Evolutionary conservation across 371 early-diverging fungal species (phyloP).

Genomic region (Paraphysoderma sedebokerense): DNA sequence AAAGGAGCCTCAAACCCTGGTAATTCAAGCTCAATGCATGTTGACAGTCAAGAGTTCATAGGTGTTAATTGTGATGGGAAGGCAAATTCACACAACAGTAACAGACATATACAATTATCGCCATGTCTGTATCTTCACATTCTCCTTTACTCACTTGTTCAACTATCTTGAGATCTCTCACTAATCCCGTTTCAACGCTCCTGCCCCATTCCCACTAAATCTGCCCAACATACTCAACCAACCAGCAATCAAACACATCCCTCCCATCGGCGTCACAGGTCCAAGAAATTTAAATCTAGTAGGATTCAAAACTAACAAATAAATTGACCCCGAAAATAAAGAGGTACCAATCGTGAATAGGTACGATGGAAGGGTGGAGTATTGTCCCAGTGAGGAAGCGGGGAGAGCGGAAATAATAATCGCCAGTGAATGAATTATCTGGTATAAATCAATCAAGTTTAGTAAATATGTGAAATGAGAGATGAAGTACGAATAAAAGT

Average conservation of each 20-base stretch:
- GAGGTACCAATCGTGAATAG: constrained; percentile 38
- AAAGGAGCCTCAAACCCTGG: too few species aligned
- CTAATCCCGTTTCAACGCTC: too few species aligned
- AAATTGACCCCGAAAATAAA: constrained; percentile 48
- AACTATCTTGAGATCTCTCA: too few species aligned
- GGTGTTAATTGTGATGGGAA: too few species aligned
- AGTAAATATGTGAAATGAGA: background rate
- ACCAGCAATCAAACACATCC: constrained; percentile 44
- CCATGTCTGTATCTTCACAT: too few species aligned
- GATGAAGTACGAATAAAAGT: background rate
- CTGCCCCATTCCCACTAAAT: too few species aligned
- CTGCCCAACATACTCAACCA: constrained; percentile 50
- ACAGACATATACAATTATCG: too few species aligned
- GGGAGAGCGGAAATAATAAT: constrained; percentile 7
- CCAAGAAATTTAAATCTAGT: constrained; percentile 30
- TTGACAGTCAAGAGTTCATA: too few species aligned
- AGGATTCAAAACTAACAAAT: constrained; percentile 27
- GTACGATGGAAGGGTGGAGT: constrained; percentile 21
- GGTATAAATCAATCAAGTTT: constrained; percentile 28
- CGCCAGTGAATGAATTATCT: constrained; percentile 44
- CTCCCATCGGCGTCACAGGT: constrained; percentile 59
- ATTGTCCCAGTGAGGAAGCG: constrained; percentile 9
- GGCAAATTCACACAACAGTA: too few species aligned
- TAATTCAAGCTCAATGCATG: too few species aligned
- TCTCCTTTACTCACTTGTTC: too few species aligned